Conservation (phyloP, 2,329 filamentous ascomycete species). For the Hortaea sp. region DNA sequence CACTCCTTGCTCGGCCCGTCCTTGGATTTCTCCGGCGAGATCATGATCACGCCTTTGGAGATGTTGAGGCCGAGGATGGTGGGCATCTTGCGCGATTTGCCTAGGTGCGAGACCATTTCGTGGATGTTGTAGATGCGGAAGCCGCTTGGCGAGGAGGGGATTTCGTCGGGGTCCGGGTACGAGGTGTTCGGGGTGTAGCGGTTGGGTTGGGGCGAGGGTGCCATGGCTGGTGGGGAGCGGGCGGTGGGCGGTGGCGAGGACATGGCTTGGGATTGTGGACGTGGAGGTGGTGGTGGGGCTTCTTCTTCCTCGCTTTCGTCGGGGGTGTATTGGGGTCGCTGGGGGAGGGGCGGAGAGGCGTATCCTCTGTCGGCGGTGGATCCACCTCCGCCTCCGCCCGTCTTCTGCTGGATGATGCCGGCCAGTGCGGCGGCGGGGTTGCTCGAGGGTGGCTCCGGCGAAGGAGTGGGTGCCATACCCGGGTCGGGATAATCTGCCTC, state of each 20-base stretch:
- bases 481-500: conserved; percentile 34
- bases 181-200: conserved; percentile 29
- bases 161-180: conserved; percentile 2
- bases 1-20: conserved; percentile 86
- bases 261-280: conserved; percentile 48
- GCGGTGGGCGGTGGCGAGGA: conserved; percentile 35
- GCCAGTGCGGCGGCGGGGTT: conserved; percentile 52
- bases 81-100: conserved; percentile 95
- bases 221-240: conserved; percentile 32
- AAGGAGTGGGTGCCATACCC: conserved; percentile 33
- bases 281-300: conserved; percentile 49
- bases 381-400: conserved; percentile 23
- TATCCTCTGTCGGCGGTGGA: conserved; percentile 18
- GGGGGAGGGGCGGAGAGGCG: conserved; percentile 44
- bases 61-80: conserved; percentile 94
- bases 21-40: conserved; percentile 73
- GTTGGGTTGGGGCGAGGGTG: conserved; percentile 48
- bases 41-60: conserved; percentile 76
- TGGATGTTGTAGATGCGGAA: conserved; percentile 96
- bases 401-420: conserved; percentile 40
- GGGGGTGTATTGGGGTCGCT: conserved; percentile 48
- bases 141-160: conserved; percentile 49
- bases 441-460: conserved; percentile 27
- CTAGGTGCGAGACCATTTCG: conserved; percentile 94
- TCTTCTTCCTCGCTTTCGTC: conserved; percentile 59